Base-by-base conservation (phyloP, 352 stramenopile genomes). In the Globisporangium paddicum region DNA sequence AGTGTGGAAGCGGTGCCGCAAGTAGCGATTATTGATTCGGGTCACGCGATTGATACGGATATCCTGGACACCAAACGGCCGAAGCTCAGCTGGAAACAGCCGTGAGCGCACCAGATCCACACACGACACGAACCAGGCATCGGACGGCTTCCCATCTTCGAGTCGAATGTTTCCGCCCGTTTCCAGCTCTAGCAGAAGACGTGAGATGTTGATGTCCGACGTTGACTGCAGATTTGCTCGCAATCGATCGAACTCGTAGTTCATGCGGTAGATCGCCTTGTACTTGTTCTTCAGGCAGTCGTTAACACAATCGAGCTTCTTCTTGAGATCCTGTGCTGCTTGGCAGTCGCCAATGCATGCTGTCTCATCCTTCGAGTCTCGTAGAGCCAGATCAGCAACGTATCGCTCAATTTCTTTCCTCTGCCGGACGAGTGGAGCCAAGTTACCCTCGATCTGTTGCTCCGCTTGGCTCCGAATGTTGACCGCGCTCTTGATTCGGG, bases 151-250 rank as follows among this genome's bases (percentile, higher is more conserved):
- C 0, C 89, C 90, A 44, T 97, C 90, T 60, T 97, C 90, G 9
- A 97, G 67, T 0, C 88, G 82, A 50, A 97, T 94, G 49, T 97
- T 97, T 0, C 90, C 90, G 14, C 90, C 90, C 5, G 88, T 97
- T 37, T 97, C 84, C 14, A 97, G 73, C 63, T 97, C 90, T 30
- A 97, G 54, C 46, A 97, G 66, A 26, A 97, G 60, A 9, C 89
- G 72, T 23, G 79, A 74, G 35, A 96, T 90, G 45, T 83, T 90
- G 34, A 87, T 75, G 38, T 96, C 82, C 2, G 76, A 84, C 8
- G 77, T 67, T 38, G 73, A 73, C 25, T 77, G 71, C 21, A 96
- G 50, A 16, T 59, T 66, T 14, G 58, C 58, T 3, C 62, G 59
- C 2, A 96, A 57, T 2, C 62, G 62, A 4, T 93, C 72, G 30